These are phyloP conservation scores for Pugionium dolabratum DNA, from an alignment of 345 rosid species.

Conservation along the genomic window DNA sequence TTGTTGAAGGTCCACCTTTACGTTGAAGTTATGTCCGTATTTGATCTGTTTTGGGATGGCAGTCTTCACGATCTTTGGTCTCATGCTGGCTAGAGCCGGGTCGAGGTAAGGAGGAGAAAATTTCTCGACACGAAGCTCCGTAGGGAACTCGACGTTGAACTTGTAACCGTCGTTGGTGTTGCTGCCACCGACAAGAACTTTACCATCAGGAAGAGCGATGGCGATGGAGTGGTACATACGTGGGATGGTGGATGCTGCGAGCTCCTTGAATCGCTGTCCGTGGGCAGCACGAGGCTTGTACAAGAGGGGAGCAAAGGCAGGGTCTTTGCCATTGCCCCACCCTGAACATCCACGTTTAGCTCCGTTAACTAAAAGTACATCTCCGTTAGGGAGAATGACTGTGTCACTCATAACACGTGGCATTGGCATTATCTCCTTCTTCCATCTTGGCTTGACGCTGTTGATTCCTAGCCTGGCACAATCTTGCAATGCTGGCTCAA, in stretches of 20 bases:
- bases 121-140: slow-evolving; percentile 71
- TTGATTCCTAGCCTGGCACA: slow-evolving; percentile 62
- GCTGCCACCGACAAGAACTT: slow-evolving; percentile 64
- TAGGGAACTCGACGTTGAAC: slow-evolving; percentile 56
- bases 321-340: slow-evolving; percentile 67
- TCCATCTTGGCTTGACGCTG: slow-evolving; percentile 54
- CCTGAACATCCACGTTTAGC: slow-evolving; percentile 68
- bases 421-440: slow-evolving; percentile 64
- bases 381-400: slow-evolving; percentile 71
- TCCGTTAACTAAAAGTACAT: slow-evolving; percentile 67
- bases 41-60: slow-evolving; percentile 25
- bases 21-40: slow-evolving; percentile 36
- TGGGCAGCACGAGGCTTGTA: slow-evolving; percentile 40
- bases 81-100: slow-evolving; percentile 32
- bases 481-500: slow-evolving; percentile 52
- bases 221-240: slow-evolving; percentile 74
- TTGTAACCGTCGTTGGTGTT: slow-evolving; percentile 68
- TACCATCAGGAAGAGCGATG: slow-evolving; percentile 56
- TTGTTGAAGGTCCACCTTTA: slow-evolving; percentile 34
- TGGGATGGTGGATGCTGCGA: slow-evolving; percentile 47
- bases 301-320: slow-evolving; percentile 55
- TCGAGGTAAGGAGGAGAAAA: slow-evolving; percentile 75
- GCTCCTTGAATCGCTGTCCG: slow-evolving; percentile 44
- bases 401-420: slow-evolving; percentile 77
- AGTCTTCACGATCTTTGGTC: slow-evolving; percentile 41